These are phyloP conservation scores for Phytophthora syringae DNA, from an alignment of 352 stramenopile species.

Conservation along the genomic window DNA sequence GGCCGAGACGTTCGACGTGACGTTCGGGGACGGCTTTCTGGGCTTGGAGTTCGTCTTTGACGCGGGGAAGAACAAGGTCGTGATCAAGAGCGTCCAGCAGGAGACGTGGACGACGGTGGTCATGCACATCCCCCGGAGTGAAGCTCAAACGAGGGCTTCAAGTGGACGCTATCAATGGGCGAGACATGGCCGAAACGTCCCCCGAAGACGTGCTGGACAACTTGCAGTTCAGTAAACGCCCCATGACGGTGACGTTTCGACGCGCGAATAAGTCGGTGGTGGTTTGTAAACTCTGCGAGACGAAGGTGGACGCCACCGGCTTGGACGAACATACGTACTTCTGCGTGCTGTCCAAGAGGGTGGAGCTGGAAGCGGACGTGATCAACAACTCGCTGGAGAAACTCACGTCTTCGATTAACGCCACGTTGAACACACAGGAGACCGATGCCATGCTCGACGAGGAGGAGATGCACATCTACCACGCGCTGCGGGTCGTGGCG, in stretches of 20 bases:
- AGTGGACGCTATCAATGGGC: constrained; percentile 72
- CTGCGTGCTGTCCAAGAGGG: constrained; percentile 77
- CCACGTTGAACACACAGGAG: constrained; percentile 47
- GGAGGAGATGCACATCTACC: constrained; percentile 76
- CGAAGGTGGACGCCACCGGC: constrained; percentile 62
- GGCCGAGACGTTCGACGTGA: constrained; percentile 72
- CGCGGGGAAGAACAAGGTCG: constrained; percentile 50
- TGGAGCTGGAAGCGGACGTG: constrained; percentile 80
- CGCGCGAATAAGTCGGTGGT: constrained; percentile 48
- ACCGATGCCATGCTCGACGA: constrained; percentile 58
- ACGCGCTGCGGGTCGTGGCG: constrained; percentile 68
- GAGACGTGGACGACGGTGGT: constrained; percentile 38
- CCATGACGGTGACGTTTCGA: constrained; percentile 70
- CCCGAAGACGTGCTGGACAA: constrained; percentile 69
- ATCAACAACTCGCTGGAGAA: constrained; percentile 75
- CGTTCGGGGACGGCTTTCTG: constrained; percentile 74
- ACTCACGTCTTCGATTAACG: constrained; percentile 62
- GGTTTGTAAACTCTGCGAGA: constrained; percentile 87
- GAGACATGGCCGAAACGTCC: constrained; percentile 34
- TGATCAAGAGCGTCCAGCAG: constrained; percentile 66
- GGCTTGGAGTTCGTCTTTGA: constrained; percentile 80
- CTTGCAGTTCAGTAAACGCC: constrained; percentile 65
- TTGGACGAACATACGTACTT: constrained; percentile 84
- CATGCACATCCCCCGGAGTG: constrained; percentile 49
- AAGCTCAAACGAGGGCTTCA: constrained; percentile 58